A percentile compares a stretch with the other conserved stretches of the same genome.
These are phyloP conservation scores for Aspergillus melleus DNA, from an alignment of 2,329 filamentous ascomycete genomes.

Conservation along the genomic window DNA sequence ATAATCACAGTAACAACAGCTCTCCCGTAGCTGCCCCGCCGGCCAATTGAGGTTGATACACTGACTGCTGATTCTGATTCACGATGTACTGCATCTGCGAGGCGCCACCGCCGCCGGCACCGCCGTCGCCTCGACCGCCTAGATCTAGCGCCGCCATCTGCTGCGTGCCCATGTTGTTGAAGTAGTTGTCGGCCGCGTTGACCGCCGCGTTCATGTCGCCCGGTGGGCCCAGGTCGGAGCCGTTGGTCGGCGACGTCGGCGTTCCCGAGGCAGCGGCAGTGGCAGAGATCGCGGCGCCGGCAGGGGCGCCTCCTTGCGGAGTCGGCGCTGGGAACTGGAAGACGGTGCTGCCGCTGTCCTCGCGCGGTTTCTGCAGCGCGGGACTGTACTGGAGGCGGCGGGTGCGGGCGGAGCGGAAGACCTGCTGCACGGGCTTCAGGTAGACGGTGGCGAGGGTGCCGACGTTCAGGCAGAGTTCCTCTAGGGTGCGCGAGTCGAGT, in stretches of 20 bases:
- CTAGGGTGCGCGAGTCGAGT: conserved; percentile 83
- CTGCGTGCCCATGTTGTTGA: conserved; percentile 71
- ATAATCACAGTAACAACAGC: conserved; percentile 62
- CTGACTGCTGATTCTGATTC: conserved; percentile 77
- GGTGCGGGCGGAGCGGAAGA: conserved; percentile 86
- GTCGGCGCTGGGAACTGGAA: conserved; percentile 36
- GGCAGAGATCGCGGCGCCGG: conserved; percentile 27
- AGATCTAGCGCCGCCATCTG: conserved; percentile 73
- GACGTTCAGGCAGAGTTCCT: conserved; percentile 96
- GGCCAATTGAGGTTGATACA: conserved; percentile 67
- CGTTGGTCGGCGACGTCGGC: conserved; percentile 29
- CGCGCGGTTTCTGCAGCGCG: conserved; percentile 72
- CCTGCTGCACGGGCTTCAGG: conserved; percentile 94
- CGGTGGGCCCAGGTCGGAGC: conserved; percentile 25
- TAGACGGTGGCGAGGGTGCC: conserved; percentile 96
- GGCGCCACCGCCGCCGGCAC: conserved; percentile 61
- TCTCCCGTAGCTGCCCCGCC: conserved; percentile 68
- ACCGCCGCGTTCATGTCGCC: conserved; percentile 69
- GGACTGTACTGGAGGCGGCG: conserved; percentile 78
- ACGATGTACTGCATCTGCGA: conserved; percentile 63
- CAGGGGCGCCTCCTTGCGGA: conserved; percentile 21
- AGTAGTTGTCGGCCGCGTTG: conserved; percentile 85
- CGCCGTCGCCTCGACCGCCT: conserved; percentile 63
- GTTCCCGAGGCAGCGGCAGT: conserved; percentile 33
- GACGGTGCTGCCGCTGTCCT: conserved; percentile 37